Evolutionary conservation across 805 yeast species (phyloP).

Genomic region (Hanseniaspora meyeri): DNA sequence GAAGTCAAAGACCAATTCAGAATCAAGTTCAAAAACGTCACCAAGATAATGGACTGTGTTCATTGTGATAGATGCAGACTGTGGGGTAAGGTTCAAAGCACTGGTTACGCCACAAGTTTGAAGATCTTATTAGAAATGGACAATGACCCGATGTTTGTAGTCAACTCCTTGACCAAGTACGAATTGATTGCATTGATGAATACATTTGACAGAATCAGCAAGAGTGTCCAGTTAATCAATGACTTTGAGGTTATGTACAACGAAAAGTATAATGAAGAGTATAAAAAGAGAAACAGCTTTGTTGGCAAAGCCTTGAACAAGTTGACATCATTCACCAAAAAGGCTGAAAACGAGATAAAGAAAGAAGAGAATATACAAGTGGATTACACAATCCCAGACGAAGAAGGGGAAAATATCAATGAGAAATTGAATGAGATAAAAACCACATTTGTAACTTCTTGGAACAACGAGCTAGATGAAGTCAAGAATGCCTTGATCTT

Average conservation of each 20-base stretch:
- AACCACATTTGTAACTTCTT: constrained; percentile 12
- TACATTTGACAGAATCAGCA: constrained; percentile 84
- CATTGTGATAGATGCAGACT: constrained; percentile 95
- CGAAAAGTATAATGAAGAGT: constrained; percentile 23
- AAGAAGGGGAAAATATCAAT: not conserved
- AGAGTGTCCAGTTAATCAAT: constrained; percentile 63
- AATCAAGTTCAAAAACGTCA: constrained; percentile 72
- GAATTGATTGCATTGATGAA: constrained; percentile 85
- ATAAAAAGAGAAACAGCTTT: constrained; percentile 22
- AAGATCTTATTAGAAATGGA: constrained; percentile 73
- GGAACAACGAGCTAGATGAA: constrained; percentile 35
- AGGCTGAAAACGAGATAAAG: not conserved
- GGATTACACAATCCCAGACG: not conserved
- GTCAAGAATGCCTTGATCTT: constrained; percentile 52
- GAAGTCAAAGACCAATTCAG: constrained; percentile 75
- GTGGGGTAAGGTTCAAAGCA: constrained; percentile 97
- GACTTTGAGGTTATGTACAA: constrained; percentile 51
- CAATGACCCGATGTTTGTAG: constrained; percentile 37
- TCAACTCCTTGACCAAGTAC: constrained; percentile 53
- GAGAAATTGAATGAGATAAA: not conserved
- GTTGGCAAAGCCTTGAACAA: constrained; percentile 24
- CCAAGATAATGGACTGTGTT: constrained; percentile 93
- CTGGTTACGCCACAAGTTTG: constrained; percentile 94
- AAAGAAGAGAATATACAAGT: constrained; percentile 12
- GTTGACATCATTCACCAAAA: not conserved